phyloP scores from a whole-genome alignment of 2,329 filamentous ascomycete species.

The Phyllosticta ampelicida region DNA sequence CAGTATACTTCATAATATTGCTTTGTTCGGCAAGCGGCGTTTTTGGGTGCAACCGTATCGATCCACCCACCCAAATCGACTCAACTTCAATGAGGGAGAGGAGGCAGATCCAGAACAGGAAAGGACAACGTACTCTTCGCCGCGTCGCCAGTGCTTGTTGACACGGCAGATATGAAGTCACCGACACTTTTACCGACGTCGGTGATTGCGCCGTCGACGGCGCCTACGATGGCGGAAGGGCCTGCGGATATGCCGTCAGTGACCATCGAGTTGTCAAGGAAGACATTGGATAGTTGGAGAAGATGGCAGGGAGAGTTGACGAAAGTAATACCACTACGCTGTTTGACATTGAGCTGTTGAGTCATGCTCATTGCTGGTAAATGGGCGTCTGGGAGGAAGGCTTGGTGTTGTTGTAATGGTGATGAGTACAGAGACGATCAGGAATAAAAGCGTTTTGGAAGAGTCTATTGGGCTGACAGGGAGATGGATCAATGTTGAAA shows the following conservation, averaged over 20 bases:
- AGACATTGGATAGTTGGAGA: neutral
- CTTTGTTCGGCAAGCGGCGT: no score
- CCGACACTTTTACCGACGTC: constrained; percentile 22
- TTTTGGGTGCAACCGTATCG: no score
- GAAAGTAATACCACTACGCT: neutral
- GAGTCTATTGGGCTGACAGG: no score
- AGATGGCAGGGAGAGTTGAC: neutral
- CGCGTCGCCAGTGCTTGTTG: constrained; percentile 24
- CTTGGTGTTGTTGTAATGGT: no score
- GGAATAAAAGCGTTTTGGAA: no score
- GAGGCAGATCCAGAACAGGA: no score
- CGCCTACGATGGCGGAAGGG: neutral
- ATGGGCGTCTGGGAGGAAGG: neutral
- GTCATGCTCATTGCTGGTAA: neutral
- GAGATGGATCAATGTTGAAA: no score
- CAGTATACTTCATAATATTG: neutral
- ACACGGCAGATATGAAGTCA: constrained; percentile 25
- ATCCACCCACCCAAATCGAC: no score
- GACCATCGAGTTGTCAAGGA: neutral
- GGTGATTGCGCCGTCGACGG: neutral
- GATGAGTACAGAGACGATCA: no score
- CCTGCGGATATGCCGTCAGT: neutral
- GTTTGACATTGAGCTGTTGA: neutral
- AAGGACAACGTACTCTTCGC: constrained; percentile 17
- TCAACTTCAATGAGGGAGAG: no score